These are phyloP conservation scores for Ophiostoma himal-ulmi DNA, from an alignment of 2,329 filamentous ascomycete species.

Conservation along the genomic window DNA sequence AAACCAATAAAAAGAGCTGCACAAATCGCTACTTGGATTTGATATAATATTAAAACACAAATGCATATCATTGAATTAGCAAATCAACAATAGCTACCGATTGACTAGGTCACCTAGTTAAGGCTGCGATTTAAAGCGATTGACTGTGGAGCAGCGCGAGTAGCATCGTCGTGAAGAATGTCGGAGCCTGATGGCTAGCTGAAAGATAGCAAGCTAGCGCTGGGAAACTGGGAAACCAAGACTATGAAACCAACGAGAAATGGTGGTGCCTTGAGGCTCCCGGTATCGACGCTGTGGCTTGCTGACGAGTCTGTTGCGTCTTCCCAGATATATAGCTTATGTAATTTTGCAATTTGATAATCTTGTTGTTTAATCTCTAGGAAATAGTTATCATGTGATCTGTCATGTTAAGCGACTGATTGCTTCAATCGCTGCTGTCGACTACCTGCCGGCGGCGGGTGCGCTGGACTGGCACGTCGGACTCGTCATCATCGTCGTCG, in stretches of 20 bases:
- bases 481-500: neutral
- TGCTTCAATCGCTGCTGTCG: constrained; percentile 4
- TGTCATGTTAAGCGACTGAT: too few species aligned
- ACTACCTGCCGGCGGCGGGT: neutral
- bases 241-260: neutral
- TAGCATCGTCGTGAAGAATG: neutral
- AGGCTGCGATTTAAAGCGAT: neutral
- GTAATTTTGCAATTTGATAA: neutral
- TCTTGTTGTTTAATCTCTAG: neutral
- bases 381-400: neutral
- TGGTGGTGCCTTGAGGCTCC: neutral
- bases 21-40: too few species aligned
- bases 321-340: neutral
- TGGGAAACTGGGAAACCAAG: too few species aligned
- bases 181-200: neutral
- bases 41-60: too few species aligned
- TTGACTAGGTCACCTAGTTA: neutral
- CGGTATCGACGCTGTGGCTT: neutral
- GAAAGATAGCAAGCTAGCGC: too few species aligned
- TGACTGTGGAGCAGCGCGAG: neutral
- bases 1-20: too few species aligned
- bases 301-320: neutral
- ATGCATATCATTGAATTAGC: too few species aligned
- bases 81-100: too few species aligned
- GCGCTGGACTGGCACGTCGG: neutral